These are phyloP conservation scores for Trichoderma parareesei DNA, from an alignment of 495 filamentous ascomycete genomes.

Conservation along the genomic window DNA sequence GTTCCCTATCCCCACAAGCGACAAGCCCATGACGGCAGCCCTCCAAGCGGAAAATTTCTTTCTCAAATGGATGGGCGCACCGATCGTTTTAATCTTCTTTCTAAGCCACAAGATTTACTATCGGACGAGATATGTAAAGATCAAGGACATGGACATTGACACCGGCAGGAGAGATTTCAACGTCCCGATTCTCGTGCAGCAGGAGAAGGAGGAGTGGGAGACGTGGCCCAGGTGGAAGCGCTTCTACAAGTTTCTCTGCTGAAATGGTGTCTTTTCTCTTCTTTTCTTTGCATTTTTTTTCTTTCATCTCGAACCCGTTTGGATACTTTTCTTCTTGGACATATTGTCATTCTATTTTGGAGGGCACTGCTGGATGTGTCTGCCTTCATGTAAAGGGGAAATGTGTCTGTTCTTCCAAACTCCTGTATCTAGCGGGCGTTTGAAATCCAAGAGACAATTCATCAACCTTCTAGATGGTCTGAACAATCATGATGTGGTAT, in stretches of 20 bases:
- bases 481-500: too few species aligned
- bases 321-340: neutral
- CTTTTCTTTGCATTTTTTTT: neutral
- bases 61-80: conserved; percentile 69
- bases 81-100: conserved; percentile 71
- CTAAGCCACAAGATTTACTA: conserved; percentile 73
- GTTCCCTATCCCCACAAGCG: conserved; percentile 55
- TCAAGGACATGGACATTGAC: conserved; percentile 70
- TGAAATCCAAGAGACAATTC: too few species aligned
- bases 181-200: conserved; percentile 60
- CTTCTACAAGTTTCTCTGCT: conserved; percentile 50
- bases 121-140: conserved; percentile 56
- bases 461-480: too few species aligned
- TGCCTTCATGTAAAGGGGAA: neutral
- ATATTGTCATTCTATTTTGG: neutral
- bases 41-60: conserved; percentile 61
- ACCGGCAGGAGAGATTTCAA: conserved; percentile 89
- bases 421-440: too few species aligned
- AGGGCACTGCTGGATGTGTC: neutral
- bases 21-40: conserved; percentile 29
- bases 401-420: neutral
- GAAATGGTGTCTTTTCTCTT: neutral
- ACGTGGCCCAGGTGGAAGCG: conserved; percentile 84
- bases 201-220: conserved; percentile 65
- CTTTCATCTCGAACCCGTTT: neutral